These are phyloP conservation scores for Ceratopteris richardii DNA, from an alignment of 75 land plant species.

Conservation along the genomic window DNA sequence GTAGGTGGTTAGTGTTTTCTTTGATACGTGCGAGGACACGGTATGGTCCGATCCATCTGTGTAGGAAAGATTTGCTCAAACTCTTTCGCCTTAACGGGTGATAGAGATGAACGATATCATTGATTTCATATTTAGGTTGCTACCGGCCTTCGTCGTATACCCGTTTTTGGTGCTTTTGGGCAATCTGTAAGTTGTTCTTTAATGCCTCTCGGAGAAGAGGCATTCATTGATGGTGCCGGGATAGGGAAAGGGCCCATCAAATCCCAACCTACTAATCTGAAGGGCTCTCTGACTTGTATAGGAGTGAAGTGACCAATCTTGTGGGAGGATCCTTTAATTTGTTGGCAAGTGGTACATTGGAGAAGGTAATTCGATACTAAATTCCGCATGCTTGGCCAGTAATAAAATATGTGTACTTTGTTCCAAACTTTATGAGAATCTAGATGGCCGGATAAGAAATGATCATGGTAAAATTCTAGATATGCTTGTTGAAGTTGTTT, in stretches of 20 bases:
- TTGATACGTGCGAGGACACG: not conserved
- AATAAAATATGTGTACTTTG: not conserved
- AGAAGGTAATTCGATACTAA: not conserved
- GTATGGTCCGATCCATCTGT: constrained; percentile 3
- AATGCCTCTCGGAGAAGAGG: not conserved
- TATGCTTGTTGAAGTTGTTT: not conserved
- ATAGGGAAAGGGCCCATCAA: constrained; percentile 4
- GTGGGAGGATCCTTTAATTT: not conserved
- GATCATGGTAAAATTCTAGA: not conserved
- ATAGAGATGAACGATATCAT: not conserved
- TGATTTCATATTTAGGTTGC: not conserved
- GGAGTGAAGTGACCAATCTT: not conserved
- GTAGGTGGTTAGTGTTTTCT: not conserved
- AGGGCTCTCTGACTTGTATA: not conserved
- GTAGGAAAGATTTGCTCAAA: not conserved
- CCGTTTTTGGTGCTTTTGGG: not conserved
- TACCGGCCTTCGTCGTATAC: not conserved
- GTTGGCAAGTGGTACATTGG: not conserved
- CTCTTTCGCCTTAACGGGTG: not conserved
- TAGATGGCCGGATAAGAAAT: not conserved
- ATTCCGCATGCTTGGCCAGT: constrained; percentile 2
- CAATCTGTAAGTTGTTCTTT: not conserved
- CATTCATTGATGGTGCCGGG: no score
- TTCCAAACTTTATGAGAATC: constrained; percentile 2
- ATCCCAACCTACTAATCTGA: not conserved